A percentile compares a stretch with the other conserved stretches of the same genome.
phyloP scores from a whole-genome alignment of 2,329 filamentous ascomycete genomes.

The Colletotrichum euphorbiae region DNA sequence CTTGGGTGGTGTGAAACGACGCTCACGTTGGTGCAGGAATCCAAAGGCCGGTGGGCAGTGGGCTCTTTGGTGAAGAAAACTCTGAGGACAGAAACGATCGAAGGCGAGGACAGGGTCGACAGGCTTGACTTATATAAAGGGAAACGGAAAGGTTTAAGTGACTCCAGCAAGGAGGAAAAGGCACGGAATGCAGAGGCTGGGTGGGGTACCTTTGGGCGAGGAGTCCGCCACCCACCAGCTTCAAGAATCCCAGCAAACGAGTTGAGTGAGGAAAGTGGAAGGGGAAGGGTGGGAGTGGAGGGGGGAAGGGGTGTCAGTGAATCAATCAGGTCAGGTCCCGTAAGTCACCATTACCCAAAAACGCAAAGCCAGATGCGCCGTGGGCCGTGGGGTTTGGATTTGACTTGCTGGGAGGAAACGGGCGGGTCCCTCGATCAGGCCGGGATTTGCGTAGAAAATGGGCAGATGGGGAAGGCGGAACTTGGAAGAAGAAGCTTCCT shows the following conservation, averaged over 20 bases:
- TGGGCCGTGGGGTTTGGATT: constrained; percentile 34
- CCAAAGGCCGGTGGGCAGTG: constrained; percentile 16
- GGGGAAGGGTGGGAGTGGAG: constrained; percentile 29
- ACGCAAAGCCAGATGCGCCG: constrained; percentile 23
- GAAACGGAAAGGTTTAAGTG: constrained; percentile 23
- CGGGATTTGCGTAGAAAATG: constrained; percentile 25
- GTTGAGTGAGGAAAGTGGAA: constrained; percentile 31
- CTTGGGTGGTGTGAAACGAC: constrained; percentile 16
- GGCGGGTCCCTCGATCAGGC: constrained; percentile 26
- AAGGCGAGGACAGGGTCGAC: no score
- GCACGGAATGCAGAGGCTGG: constrained; percentile 37
- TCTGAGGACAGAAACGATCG: neutral
- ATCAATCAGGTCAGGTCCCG: constrained; percentile 35
- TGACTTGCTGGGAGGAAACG: constrained; percentile 24
- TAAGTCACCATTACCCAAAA: constrained; percentile 32
- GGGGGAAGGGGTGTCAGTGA: constrained; percentile 31
- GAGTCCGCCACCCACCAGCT: constrained; percentile 39
- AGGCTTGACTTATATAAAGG: constrained; percentile 3
- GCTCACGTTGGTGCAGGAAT: constrained; percentile 1
- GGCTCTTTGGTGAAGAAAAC: constrained; percentile 24
- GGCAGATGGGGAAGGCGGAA: constrained; percentile 14
- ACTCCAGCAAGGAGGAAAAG: constrained; percentile 33
- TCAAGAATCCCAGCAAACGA: constrained; percentile 39
- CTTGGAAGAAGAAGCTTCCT: constrained; percentile 29
- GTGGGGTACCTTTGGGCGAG: constrained; percentile 40